Evolutionary conservation across 371 early-diverging fungal species (phyloP), one percentile per base, ranked within the genome.

Genomic region (Mucor indicus): DNA sequence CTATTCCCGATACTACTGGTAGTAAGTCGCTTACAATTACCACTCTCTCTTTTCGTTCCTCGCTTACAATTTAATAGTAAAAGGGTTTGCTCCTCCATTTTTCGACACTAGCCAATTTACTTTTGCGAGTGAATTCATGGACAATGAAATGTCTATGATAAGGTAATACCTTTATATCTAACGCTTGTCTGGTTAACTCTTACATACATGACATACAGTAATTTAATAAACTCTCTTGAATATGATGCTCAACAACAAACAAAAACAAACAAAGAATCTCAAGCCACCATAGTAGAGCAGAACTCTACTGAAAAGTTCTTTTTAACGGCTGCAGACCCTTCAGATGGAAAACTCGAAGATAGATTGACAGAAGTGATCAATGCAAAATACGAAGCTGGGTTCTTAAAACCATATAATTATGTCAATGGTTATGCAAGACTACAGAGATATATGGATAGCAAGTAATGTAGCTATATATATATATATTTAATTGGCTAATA

Each of bases 331-430:
- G 93, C 94, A 0, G 89, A 95, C 63, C 93, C 93, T 0, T 75
- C 78, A 4, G 93, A 91, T 58, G 89, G 87, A 16, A 79, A 87
- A 23, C 71, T 80, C 13, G 88, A 89, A 61, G 92, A 90, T 50
- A 85, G 91, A 38, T 67, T 93, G 53, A 89, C 83, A 15, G 87
- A 92, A 56, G 87, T 93, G 15, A 89, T 95, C 62, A 86, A 85
- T 50, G 92, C 93, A 30, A 96, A 96, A 67, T 92, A 88, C 48
- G 90, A 93, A 53, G 93, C 94, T 2, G 96, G 96, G 0, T 79
- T 93, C 49, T 63, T 96, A 41, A 92, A 90, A 57, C 96, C 96
- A 1, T 93, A 91, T 79, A 92, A 95, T 67, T 93, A 94, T 69
- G 90, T 90, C 49, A 86, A 81, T 65, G 88, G 89, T 0, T 96